Evolutionary conservation across 331 rosid genomes (phyloP), one percentile per base, ranked within the genome.

Genomic region (Erythrophleum ivorense): DNA sequence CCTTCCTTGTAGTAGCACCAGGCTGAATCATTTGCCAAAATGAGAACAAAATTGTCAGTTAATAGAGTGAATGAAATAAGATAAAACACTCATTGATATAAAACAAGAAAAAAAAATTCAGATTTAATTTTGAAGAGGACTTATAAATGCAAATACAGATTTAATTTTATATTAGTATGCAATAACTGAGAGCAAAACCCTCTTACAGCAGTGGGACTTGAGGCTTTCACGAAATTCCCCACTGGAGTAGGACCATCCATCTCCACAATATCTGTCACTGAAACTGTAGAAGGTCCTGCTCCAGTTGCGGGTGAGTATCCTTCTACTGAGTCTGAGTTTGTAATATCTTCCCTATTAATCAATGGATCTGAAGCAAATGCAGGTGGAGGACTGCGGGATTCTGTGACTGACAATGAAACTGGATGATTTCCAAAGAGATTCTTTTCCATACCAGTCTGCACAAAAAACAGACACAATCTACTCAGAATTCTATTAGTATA

Each of bases 371-470:
- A 89, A 70, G 94, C 88, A 86, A 96, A 96, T 31, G 98, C 98
- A 82, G 97, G 95, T 38, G 97, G 98, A 78, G 98, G 97, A 82
- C 90, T 84, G 64, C 81, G 89, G 18, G 95, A 84, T 76, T 93
- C 94, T 73, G 94, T 71, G 18, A 66, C 81, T 31, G 91, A 82
- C 82, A 91, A 84, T 43, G 92, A 89, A 83, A 94, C 92, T 54
- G 95, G 95, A 88, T 93, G 95, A 86, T 87, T 96, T 81, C 99
- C 99, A 86, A 94, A 91, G 88, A 96, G 76, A 85, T 90, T 94
- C 88, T 91, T 96, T 82, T 96, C 99, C 90, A 91, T 84, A 66
- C 99, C 98, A 69, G 97, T 91, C 99, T 96, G 95, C 91, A 83
- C 66, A 81, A 79, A 74, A 77, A 62, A 63, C 71, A 84, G 62